Evolutionary conservation across 129 eudicot genomes (phyloP), one percentile per base, ranked within the genome.

Genomic region (Lactuca sativa): DNA sequence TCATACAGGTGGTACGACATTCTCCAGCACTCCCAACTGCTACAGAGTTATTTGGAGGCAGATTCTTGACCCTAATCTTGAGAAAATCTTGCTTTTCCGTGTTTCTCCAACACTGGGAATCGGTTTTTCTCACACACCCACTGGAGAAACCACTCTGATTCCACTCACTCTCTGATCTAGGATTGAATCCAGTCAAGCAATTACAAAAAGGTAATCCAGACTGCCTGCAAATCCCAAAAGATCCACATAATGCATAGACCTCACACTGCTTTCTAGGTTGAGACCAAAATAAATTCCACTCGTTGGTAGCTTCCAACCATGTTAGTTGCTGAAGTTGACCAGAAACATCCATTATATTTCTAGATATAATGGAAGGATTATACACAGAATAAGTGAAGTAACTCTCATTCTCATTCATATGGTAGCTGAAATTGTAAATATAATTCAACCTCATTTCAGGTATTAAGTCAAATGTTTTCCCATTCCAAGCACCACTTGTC

Each of bases 191-290:
- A 18, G 68, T 37, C 62, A 84, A 72, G 67, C 96, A 89, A 44
- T 32, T 66, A 80, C 96, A 89, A 31, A 73, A 79, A 9, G 90
- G 67, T 77, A 67, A 65, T 1, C 72, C 82, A 67, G 73, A 71
- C 82, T 75, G 74, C 56, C 25, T 79, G 75, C 93, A 89, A 53
- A 17, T 73, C 30, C 93, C 83, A 73, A 74, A 86, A 14, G 78
- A 49, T 31, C 96, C 93, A 69, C 96, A 89, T 56, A 32, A 77
- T 13, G 86, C 90, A 70, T 84, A 80, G 2, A 89, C 85, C 44
- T 80, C 64, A 49, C 96, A 89, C 15, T 75, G 85, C 43, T 53
- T 74, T 63, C 78, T 77, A 4, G 96, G 96, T 70, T 78, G 84
- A 71, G 75, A 40, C 85, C 90, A 80, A 33, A 84, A 38, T 30